These are phyloP conservation scores for Pharnaceum exiguum DNA, from an alignment of 148 eudicot species.

Conservation along the genomic window DNA sequence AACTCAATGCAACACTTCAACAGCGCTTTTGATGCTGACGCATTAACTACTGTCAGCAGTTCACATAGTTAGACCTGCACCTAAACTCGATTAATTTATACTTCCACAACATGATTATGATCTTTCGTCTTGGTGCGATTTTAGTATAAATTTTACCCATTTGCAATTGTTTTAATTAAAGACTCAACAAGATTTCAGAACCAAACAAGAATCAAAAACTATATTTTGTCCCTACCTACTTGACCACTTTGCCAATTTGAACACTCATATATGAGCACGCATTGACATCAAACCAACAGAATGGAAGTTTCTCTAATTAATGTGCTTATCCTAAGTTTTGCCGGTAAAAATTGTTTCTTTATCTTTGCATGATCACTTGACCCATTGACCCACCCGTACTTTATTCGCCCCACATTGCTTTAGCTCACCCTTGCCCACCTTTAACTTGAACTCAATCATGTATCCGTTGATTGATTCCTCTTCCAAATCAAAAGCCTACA, in stretches of 20 bases:
- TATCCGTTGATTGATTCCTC: slow-evolving; percentile 16
- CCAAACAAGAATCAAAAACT: too few species aligned
- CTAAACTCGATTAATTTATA: too few species aligned
- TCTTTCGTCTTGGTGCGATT: too few species aligned
- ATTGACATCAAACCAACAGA: not conserved
- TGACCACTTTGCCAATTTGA: slow-evolving; percentile 5
- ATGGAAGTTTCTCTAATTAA: slow-evolving; percentile 18
- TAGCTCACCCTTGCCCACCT: slow-evolving; percentile 14
- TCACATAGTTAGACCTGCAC: too few species aligned
- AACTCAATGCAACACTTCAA: too few species aligned
- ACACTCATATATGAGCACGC: not conserved
- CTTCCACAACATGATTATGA: too few species aligned
- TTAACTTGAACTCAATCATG: slow-evolving; percentile 16
- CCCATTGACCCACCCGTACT: slow-evolving; percentile 7
- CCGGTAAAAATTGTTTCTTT: slow-evolving; percentile 9
- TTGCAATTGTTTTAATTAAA: too few species aligned
- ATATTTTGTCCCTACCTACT: too few species aligned
- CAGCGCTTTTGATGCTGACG: too few species aligned
- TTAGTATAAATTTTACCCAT: too few species aligned
- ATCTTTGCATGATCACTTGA: slow-evolving; percentile 16
- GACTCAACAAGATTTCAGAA: too few species aligned
- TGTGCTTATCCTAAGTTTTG: slow-evolving; percentile 2
- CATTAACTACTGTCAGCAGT: too few species aligned
- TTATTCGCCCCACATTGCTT: not conserved
- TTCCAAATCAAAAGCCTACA: not conserved